phyloP scores from a whole-genome alignment of 2,329 filamentous ascomycete genomes.

The Fusarium nanum region DNA sequence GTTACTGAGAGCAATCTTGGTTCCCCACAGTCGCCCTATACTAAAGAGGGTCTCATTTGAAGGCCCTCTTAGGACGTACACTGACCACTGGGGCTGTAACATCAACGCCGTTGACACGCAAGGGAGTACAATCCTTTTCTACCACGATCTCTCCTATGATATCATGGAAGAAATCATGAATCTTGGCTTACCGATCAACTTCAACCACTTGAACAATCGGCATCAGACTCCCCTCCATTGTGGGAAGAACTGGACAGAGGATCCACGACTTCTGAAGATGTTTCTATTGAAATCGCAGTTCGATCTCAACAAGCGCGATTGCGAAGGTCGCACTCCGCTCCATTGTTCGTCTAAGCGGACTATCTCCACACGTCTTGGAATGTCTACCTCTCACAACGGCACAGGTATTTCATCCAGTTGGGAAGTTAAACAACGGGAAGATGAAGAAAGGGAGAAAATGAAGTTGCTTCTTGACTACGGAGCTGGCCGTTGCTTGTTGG shows the following conservation, averaged over 20 bases:
- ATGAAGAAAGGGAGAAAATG: accelerated
- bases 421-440: too few relatives aligned
- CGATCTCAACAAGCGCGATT: not conserved
- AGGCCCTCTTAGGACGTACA: not conserved
- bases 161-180: accelerated
- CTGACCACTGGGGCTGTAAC: not conserved
- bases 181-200: not conserved
- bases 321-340: not conserved
- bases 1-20: not conserved
- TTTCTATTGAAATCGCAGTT: not conserved
- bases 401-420: too few relatives aligned
- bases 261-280: not conserved
- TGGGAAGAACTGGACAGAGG: accelerated
- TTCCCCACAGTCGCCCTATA: too few relatives aligned
- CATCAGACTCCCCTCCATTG: not conserved
- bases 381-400: too few relatives aligned
- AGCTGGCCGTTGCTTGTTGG: not conserved
- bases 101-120: not conserved
- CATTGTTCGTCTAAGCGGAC: not conserved
- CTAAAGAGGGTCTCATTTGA: too few relatives aligned
- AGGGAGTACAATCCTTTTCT: not conserved
- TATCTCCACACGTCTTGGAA: too few relatives aligned
- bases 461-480: not conserved
- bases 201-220: not conserved
- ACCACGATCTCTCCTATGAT: too few relatives aligned